A percentile compares a stretch with the other conserved stretches of the same genome.
These are phyloP conservation scores for Penicillium oxalicum DNA, from an alignment of 2,329 filamentous ascomycete genomes.

Conservation along the genomic window DNA sequence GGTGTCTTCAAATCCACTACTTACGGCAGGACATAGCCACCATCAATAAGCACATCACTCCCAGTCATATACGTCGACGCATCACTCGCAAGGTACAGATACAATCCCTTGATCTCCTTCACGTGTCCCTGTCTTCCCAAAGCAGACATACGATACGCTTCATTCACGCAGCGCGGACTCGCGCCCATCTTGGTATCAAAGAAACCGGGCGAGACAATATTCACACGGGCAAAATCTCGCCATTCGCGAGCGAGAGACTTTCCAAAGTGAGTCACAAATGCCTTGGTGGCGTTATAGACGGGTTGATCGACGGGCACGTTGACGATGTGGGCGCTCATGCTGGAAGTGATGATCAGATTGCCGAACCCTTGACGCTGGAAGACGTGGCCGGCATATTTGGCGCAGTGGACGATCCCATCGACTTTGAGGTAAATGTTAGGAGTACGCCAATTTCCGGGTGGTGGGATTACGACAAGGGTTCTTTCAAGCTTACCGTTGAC, in stretches of 20 bases:
- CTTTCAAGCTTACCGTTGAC: slow-evolving; percentile 44
- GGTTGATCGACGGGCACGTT: slow-evolving; percentile 51
- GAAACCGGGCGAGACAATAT: slow-evolving; percentile 51
- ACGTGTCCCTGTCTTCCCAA: slow-evolving; percentile 37
- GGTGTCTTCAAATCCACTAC: not conserved
- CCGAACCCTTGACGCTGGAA: slow-evolving; percentile 40
- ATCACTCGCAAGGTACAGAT: slow-evolving; percentile 44
- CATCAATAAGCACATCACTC: slow-evolving; percentile 45
- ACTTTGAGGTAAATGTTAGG: slow-evolving; percentile 22
- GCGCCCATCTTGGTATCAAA: slow-evolving; percentile 54
- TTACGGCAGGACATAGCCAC: slow-evolving; percentile 40
- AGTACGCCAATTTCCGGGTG: not conserved
- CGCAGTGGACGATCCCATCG: slow-evolving; percentile 44
- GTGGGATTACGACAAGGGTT: not conserved
- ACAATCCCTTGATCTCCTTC: slow-evolving; percentile 35
- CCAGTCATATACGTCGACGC: slow-evolving; percentile 46
- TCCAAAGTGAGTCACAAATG: slow-evolving; percentile 51
- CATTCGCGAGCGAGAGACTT: slow-evolving; percentile 53
- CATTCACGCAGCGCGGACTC: slow-evolving; percentile 38
- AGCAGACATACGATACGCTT: slow-evolving; percentile 44
- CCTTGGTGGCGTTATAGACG: slow-evolving; percentile 54
- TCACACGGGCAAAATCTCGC: slow-evolving; percentile 54
- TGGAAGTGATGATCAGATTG: slow-evolving; percentile 48
- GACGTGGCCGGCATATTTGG: slow-evolving; percentile 42
- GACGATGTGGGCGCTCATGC: slow-evolving; percentile 48